Evolutionary conservation across 1,139 yeast genomes (phyloP).

Genomic region (Blastobotrys proliferans): DNA sequence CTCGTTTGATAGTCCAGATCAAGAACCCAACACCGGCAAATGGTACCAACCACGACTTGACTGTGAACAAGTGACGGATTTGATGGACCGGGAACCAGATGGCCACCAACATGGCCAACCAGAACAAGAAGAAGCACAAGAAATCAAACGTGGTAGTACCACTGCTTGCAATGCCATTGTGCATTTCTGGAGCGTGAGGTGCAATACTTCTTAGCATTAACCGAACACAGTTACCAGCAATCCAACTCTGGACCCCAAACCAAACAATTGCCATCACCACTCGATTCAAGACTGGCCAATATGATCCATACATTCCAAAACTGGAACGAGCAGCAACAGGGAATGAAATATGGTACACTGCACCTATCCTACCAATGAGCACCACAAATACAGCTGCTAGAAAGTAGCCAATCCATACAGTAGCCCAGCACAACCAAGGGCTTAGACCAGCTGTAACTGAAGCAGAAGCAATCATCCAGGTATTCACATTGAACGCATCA

Average conservation of each 20-base stretch:
- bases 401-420: slow-evolving; percentile 58
- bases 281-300: slow-evolving; percentile 38
- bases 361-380: slow-evolving; percentile 36
- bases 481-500: slow-evolving; percentile 80
- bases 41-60: slow-evolving; percentile 72
- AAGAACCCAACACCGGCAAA: slow-evolving; percentile 75
- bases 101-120: slow-evolving; percentile 73
- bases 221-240: slow-evolving; percentile 79
- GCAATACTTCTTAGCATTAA: slow-evolving; percentile 46
- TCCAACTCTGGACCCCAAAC: slow-evolving; percentile 80
- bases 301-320: slow-evolving; percentile 38
- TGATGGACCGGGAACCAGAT: slow-evolving; percentile 79
- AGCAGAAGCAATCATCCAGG: slow-evolving; percentile 88
- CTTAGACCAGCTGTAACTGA: slow-evolving; percentile 69
- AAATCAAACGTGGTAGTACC: slow-evolving; percentile 66
- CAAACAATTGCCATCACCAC: slow-evolving; percentile 74
- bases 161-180: slow-evolving; percentile 45
- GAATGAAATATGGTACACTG: slow-evolving; percentile 37
- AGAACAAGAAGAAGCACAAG: slow-evolving; percentile 70
- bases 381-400: slow-evolving; percentile 33
- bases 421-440: slow-evolving; percentile 89
- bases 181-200: slow-evolving; percentile 38
- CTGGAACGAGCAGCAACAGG: slow-evolving; percentile 38
- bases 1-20: slow-evolving; percentile 74
- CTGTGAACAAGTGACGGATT: slow-evolving; percentile 75